Conservation (phyloP, 2,329 filamentous ascomycete species). For the Stagonosporopsis tanaceti region DNA sequence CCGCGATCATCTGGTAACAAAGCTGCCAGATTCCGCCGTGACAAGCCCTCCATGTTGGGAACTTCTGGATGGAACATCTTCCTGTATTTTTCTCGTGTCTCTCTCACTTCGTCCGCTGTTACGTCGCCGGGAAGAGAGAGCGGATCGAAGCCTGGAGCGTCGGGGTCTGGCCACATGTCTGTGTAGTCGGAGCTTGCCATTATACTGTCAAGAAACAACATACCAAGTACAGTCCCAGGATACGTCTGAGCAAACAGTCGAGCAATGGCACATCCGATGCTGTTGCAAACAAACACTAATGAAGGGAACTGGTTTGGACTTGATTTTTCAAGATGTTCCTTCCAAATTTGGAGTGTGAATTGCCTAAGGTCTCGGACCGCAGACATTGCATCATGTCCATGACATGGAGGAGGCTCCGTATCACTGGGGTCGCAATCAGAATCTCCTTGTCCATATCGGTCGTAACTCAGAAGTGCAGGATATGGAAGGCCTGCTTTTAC, state of each 20-base stretch:
- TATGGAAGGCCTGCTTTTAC: slow-evolving; percentile 35
- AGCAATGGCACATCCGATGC: slow-evolving; percentile 62
- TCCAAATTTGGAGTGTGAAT: slow-evolving; percentile 53
- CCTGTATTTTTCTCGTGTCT: slow-evolving; percentile 48
- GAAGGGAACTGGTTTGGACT: slow-evolving; percentile 44
- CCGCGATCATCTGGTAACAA: slow-evolving; percentile 56
- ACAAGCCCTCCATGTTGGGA: slow-evolving; percentile 60
- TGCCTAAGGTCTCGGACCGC: slow-evolving; percentile 57
- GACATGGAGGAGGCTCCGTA: slow-evolving; percentile 41
- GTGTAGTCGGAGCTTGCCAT: slow-evolving; percentile 66
- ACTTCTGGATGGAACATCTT: slow-evolving; percentile 59
- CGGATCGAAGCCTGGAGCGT: slow-evolving; percentile 56
- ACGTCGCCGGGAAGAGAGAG: slow-evolving; percentile 52
- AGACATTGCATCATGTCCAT: slow-evolving; percentile 59
- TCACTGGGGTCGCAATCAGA: slow-evolving; percentile 57
- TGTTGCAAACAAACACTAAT: slow-evolving; percentile 60
- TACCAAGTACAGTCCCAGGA: slow-evolving; percentile 55
- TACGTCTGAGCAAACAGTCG: slow-evolving; percentile 61
- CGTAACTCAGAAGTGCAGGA: slow-evolving; percentile 62
- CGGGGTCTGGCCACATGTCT: slow-evolving; percentile 64
- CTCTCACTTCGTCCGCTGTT: slow-evolving; percentile 44
- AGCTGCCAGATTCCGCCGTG: slow-evolving; percentile 54
- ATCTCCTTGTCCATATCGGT: slow-evolving; percentile 66
- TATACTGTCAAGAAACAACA: slow-evolving; percentile 65
- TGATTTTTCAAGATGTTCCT: slow-evolving; percentile 45